Percentiles rank a stretch among this genome's conserved stretches.
phyloP scores from a whole-genome alignment of 352 stramenopile species.

The Phytopythium kandeliae region DNA sequence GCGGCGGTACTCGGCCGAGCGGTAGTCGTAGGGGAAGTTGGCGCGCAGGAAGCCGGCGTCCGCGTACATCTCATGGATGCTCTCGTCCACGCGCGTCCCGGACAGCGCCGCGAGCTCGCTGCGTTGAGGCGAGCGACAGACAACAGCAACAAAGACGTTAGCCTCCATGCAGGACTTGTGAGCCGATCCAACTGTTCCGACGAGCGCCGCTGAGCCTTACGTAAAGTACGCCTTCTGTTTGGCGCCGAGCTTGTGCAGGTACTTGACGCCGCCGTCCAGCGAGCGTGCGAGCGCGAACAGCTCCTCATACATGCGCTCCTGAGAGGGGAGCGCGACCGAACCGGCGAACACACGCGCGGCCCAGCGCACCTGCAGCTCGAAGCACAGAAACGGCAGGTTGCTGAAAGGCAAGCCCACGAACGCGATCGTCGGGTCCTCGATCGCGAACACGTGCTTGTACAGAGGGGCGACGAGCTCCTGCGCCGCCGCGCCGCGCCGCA shows the following conservation, averaged over 20 bases:
- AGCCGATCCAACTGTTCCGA: too few relatives aligned
- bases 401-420: conserved; percentile 72
- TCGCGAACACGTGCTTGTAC: conserved; percentile 76
- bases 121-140: not conserved
- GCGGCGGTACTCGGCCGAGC: conserved; percentile 49
- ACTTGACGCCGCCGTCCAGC: conserved; percentile 38
- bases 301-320: conserved; percentile 64
- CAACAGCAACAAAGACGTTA: too few relatives aligned
- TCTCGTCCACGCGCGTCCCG: conserved; percentile 27
- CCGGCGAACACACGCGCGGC: conserved; percentile 50
- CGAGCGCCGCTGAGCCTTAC: too few relatives aligned
- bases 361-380: conserved; percentile 76
- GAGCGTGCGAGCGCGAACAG: conserved; percentile 38
- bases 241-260: conserved; percentile 63
- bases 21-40: conserved; percentile 62
- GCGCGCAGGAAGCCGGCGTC: conserved; percentile 49
- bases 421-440: conserved; percentile 63
- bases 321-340: conserved; percentile 32
- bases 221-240: conserved; percentile 49
- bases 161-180: too few relatives aligned
- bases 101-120: conserved; percentile 37
- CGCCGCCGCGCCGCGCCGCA: conserved; percentile 26
- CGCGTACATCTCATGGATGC: conserved; percentile 64
- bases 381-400: conserved; percentile 77
- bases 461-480: conserved; percentile 46